A percentile compares a stretch with the other conserved stretches of the same genome.
phyloP scores from a whole-genome alignment of 2,329 filamentous ascomycete genomes.

The Colletotrichum eleusines region DNA sequence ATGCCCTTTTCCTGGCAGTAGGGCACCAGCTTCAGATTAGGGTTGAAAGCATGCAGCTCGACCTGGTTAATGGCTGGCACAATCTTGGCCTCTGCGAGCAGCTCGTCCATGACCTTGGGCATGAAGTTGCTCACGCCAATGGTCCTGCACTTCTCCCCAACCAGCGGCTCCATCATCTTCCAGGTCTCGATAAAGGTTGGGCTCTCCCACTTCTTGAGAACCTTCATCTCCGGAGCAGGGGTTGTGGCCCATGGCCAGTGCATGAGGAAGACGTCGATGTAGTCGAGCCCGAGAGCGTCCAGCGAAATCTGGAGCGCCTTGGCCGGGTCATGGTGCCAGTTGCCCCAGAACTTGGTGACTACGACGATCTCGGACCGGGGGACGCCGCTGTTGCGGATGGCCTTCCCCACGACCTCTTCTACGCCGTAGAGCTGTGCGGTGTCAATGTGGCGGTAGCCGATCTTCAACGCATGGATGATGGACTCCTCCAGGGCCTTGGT shows the following conservation, averaged over 20 bases:
- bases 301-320: slow-evolving; percentile 49
- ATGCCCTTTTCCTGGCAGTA: slow-evolving; percentile 50
- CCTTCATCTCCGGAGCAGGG: slow-evolving; percentile 43
- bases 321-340: slow-evolving; percentile 51
- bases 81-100: slow-evolving; percentile 45
- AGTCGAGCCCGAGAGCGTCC: slow-evolving; percentile 47
- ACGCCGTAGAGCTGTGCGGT: slow-evolving; percentile 45
- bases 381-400: slow-evolving; percentile 49
- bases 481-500: slow-evolving; percentile 47
- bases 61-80: slow-evolving; percentile 51
- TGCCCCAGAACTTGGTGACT: slow-evolving; percentile 51
- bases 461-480: slow-evolving; percentile 48
- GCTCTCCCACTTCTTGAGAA: slow-evolving; percentile 44
- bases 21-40: slow-evolving; percentile 48
- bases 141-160: slow-evolving; percentile 45
- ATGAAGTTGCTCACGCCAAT: slow-evolving; percentile 52
- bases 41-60: slow-evolving; percentile 51
- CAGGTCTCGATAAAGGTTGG: slow-evolving; percentile 48
- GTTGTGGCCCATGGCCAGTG: slow-evolving; percentile 48
- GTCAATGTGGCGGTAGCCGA: slow-evolving; percentile 50
- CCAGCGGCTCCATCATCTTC: slow-evolving; percentile 48
- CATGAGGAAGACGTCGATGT: slow-evolving; percentile 55
- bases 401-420: slow-evolving; percentile 49
- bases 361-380: slow-evolving; percentile 63
- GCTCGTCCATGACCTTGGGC: slow-evolving; percentile 47